A percentile compares a stretch with the other conserved stretches of the same genome.
These are phyloP conservation scores for Phialophora verrucosa DNA, from an alignment of 2,329 filamentous ascomycete genomes.

Conservation along the genomic window DNA sequence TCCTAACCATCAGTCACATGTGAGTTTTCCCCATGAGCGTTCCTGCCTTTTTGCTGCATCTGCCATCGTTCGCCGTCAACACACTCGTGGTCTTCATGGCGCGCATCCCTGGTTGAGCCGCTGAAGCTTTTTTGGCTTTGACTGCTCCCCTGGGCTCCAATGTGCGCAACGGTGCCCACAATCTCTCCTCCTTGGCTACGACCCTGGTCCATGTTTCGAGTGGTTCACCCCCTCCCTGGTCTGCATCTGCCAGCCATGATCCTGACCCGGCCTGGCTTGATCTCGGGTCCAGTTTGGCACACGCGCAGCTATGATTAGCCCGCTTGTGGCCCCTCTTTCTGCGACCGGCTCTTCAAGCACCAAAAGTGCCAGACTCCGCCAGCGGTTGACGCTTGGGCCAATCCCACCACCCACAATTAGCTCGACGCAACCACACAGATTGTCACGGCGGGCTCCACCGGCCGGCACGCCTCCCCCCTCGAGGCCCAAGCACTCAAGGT, in stretches of 20 bases:
- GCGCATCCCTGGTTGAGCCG: slow-evolving; percentile 26
- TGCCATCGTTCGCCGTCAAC: neutral
- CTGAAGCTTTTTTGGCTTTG: slow-evolving; percentile 36
- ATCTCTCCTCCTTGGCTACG: slow-evolving; percentile 18
- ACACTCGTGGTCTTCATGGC: neutral
- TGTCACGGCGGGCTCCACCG: slow-evolving; percentile 6
- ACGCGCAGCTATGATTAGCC: slow-evolving; percentile 22
- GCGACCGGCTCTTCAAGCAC: slow-evolving; percentile 20
- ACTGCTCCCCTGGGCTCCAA: slow-evolving; percentile 11
- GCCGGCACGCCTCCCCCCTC: slow-evolving; percentile 4
- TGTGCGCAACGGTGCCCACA: slow-evolving; percentile 19
- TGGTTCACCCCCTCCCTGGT: slow-evolving; percentile 14
- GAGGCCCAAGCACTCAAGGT: slow-evolving; percentile 17
- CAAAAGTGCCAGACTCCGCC: slow-evolving; percentile 23
- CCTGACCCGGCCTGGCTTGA: slow-evolving; percentile 22
- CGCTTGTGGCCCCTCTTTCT: slow-evolving; percentile 23
- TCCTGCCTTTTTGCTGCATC: slow-evolving; percentile 1
- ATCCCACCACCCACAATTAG: slow-evolving; percentile 8
- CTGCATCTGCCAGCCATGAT: slow-evolving; percentile 21
- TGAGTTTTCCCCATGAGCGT: slow-evolving; percentile 24
- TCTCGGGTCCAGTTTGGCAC: slow-evolving; percentile 25
- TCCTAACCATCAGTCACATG: slow-evolving; percentile 24
- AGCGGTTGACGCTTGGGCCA: slow-evolving; percentile 18
- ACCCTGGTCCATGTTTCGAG: slow-evolving; percentile 28
- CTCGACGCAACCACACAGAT: slow-evolving; percentile 12